A percentile compares a stretch with the other conserved stretches of the same genome.
Conservation (phyloP, 1,139 yeast genomes). For the Suhomyces anneliseae region DNA sequence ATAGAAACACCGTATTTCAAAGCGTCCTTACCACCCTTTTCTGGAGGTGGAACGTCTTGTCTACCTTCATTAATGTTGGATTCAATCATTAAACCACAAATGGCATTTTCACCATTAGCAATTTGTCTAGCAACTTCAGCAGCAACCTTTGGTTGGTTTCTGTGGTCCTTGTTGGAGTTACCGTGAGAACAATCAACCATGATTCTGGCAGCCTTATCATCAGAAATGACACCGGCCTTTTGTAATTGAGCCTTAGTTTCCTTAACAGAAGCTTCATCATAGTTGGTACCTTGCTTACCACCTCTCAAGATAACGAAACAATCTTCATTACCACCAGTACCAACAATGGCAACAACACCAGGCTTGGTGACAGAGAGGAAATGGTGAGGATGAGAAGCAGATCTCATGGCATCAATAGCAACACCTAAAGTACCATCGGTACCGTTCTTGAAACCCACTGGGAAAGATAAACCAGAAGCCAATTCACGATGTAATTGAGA, state of each 20-base stretch:
- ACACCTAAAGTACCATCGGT: slow-evolving; percentile 93
- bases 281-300: slow-evolving; percentile 91
- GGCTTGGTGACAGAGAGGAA: slow-evolving; percentile 87
- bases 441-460: slow-evolving; percentile 96
- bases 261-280: slow-evolving; percentile 69
- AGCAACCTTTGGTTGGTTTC: slow-evolving; percentile 93
- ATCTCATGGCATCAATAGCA: slow-evolving; percentile 90
- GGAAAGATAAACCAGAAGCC: slow-evolving; percentile 94
- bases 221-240: slow-evolving; percentile 44
- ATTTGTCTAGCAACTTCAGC: slow-evolving; percentile 76
- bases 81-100: slow-evolving; percentile 97
- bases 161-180: slow-evolving; percentile 85
- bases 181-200: slow-evolving; percentile 99
- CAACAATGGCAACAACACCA: slow-evolving; percentile 93
- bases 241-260: slow-evolving; percentile 60
- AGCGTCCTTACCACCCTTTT: slow-evolving; percentile 65
- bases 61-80: slow-evolving; percentile 88
- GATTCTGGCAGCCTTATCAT: slow-evolving; percentile 53
- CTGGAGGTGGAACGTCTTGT: slow-evolving; percentile 78
- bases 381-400: slow-evolving; percentile 92
- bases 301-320: slow-evolving; percentile 93
- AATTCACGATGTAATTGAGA: slow-evolving; percentile 95
- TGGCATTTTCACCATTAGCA: slow-evolving; percentile 66
- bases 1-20: slow-evolving; percentile 90
- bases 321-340: slow-evolving; percentile 91